Evolutionary conservation across 176 grass and related monocot genomes (phyloP).

Genomic region (Typha latifolia): DNA sequence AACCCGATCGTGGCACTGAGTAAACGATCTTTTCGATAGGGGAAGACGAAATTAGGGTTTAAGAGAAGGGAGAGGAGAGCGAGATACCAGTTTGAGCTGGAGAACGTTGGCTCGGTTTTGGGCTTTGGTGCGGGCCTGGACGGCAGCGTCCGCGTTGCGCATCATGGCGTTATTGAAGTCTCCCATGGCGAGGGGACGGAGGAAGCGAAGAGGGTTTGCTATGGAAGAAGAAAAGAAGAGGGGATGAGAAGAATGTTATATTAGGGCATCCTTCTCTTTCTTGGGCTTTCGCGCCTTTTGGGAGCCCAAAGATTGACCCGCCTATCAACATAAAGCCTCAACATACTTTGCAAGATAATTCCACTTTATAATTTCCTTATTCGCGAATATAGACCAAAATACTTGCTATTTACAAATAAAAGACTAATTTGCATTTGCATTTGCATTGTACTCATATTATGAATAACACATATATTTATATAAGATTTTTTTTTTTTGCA

Average conservation of each 20-base stretch:
- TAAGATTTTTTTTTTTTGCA: no score
- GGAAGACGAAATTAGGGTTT: slow-evolving; percentile 29
- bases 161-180: slow-evolving; percentile 67
- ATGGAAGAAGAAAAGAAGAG: neutral
- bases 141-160: slow-evolving; percentile 48
- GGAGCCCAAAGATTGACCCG: no score
- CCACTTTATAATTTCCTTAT: no score
- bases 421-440: no score
- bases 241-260: neutral
- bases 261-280: no score
- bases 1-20: neutral
- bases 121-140: slow-evolving; percentile 61
- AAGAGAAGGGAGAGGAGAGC: neutral
- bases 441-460: no score
- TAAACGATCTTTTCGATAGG: neutral
- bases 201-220: neutral
- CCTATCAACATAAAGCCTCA: no score
- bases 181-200: slow-evolving; percentile 33
- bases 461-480: no score
- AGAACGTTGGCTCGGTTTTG: slow-evolving; percentile 75
- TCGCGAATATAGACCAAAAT: no score
- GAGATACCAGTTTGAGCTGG: slow-evolving; percentile 69
- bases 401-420: no score
- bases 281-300: no score
- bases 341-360: no score